phyloP scores from a whole-genome alignment of 179 eudicot genomes.

The Gypsophila paniculata region DNA sequence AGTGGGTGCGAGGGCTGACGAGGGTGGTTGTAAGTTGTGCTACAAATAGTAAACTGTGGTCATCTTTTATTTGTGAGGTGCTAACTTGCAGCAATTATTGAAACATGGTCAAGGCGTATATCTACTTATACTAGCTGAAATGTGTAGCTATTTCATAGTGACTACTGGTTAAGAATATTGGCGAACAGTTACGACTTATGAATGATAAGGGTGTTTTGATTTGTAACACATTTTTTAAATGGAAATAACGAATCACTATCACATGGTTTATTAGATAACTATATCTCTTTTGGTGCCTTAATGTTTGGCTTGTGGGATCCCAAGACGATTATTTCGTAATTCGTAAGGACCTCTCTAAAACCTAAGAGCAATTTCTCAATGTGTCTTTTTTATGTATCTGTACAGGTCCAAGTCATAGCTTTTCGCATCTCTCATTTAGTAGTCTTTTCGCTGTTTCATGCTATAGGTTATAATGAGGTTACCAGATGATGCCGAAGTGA shows the following conservation, averaged over 20 bases:
- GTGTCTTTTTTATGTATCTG: not conserved
- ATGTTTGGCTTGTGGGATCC: conserved; percentile 1
- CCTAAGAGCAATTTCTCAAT: not conserved
- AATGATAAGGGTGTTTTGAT: not conserved
- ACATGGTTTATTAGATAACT: not conserved
- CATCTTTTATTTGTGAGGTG: not conserved
- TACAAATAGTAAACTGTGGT: not conserved
- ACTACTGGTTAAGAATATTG: no score
- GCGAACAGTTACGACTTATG: not conserved
- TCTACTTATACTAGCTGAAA: not conserved
- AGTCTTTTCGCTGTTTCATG: conserved; percentile 17
- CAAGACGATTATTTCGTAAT: not conserved
- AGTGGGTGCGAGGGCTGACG: no score
- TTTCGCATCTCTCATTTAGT: not conserved
- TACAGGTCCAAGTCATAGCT: not conserved
- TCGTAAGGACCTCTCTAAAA: not conserved
- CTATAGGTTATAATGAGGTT: conserved; percentile 79
- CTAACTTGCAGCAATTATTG: not conserved
- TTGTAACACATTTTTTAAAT: not conserved
- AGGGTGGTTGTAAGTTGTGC: no score
- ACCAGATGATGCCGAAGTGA: conserved; percentile 95
- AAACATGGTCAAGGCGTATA: not conserved
- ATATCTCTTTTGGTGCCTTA: not conserved
- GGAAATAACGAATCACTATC: not conserved
- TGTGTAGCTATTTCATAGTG: not conserved